phyloP scores from a whole-genome alignment of 768 basidiomycete species.

The Leccinum pellstonianum region DNA sequence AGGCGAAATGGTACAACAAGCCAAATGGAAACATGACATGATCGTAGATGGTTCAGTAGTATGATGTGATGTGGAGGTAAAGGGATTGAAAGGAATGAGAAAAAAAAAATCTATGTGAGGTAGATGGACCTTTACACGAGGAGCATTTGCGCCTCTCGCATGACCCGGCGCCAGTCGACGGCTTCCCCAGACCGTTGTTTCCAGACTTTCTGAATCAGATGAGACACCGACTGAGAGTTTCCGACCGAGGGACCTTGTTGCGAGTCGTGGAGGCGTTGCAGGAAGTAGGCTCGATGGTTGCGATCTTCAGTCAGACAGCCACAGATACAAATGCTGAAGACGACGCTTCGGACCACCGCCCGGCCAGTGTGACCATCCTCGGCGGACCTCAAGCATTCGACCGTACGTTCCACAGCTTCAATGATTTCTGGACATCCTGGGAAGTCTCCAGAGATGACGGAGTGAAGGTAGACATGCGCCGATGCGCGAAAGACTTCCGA shows the following conservation, averaged over 20 bases:
- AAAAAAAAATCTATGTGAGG: not conserved
- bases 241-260: slow-evolving; percentile 58
- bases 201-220: slow-evolving; percentile 63
- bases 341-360: slow-evolving; percentile 71
- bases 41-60: slow-evolving; percentile 1
- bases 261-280: slow-evolving; percentile 42
- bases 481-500: slow-evolving; percentile 72
- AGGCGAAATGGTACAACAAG: slow-evolving; percentile 12
- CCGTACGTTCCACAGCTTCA: slow-evolving; percentile 51
- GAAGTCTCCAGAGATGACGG: slow-evolving; percentile 72
- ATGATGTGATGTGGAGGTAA: slow-evolving; percentile 2
- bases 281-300: slow-evolving; percentile 43
- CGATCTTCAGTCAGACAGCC: slow-evolving; percentile 63
- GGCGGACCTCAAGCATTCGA: slow-evolving; percentile 44
- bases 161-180: slow-evolving; percentile 62
- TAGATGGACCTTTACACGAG: slow-evolving; percentile 47
- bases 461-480: slow-evolving; percentile 70
- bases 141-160: slow-evolving; percentile 51
- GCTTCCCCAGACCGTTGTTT: slow-evolving; percentile 36
- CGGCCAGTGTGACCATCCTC: slow-evolving; percentile 40
- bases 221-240: slow-evolving; percentile 56
- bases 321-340: slow-evolving; percentile 73
- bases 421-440: slow-evolving; percentile 66
- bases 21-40: not conserved
- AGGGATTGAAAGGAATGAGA: not conserved